These are phyloP conservation scores for Phytomonas serpens DNA, from an alignment of 208 protist species.

Conservation along the genomic window DNA sequence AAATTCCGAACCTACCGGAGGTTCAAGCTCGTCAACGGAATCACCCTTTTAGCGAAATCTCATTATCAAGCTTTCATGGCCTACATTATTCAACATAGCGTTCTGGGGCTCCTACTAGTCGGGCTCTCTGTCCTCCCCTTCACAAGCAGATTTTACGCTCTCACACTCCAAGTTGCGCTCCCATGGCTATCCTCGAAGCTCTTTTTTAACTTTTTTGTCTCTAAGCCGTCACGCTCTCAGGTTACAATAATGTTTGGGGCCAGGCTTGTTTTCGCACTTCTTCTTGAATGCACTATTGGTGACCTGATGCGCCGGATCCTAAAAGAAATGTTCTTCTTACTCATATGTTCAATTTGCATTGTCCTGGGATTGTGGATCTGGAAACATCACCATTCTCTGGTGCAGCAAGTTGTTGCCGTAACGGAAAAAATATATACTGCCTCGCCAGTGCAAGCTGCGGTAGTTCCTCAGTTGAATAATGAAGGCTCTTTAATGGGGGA, in stretches of 20 bases:
- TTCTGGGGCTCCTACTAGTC: slow-evolving; percentile 33
- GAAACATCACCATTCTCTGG: slow-evolving; percentile 25
- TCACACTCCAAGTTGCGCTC: slow-evolving; percentile 47
- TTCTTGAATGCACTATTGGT: slow-evolving; percentile 60
- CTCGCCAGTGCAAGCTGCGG: slow-evolving; percentile 17
- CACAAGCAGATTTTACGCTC: slow-evolving; percentile 47
- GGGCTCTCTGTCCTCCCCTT: slow-evolving; percentile 66
- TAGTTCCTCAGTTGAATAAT: slow-evolving; percentile 6
- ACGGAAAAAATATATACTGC: slow-evolving; percentile 9
- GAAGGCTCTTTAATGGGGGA: not conserved
- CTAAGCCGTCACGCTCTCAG: slow-evolving; percentile 12
- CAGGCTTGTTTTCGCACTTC: slow-evolving; percentile 22
- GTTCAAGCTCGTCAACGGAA: slow-evolving; percentile 17
- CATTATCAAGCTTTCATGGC: slow-evolving; percentile 30
- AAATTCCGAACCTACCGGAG: not conserved
- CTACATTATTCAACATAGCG: slow-evolving; percentile 52
- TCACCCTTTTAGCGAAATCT: slow-evolving; percentile 35
- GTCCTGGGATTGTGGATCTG: slow-evolving; percentile 27
- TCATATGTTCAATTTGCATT: slow-evolving; percentile 20
- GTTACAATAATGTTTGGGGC: slow-evolving; percentile 21
- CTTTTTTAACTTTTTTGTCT: slow-evolving; percentile 56
- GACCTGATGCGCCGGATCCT: slow-evolving; percentile 48
- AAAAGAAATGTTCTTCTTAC: slow-evolving; percentile 39
- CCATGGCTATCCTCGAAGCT: slow-evolving; percentile 59
- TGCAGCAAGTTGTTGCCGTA: slow-evolving; percentile 21